Conservation (phyloP, 2,329 filamentous ascomycete species). For the Parasarocladium wereldwijsianum region DNA sequence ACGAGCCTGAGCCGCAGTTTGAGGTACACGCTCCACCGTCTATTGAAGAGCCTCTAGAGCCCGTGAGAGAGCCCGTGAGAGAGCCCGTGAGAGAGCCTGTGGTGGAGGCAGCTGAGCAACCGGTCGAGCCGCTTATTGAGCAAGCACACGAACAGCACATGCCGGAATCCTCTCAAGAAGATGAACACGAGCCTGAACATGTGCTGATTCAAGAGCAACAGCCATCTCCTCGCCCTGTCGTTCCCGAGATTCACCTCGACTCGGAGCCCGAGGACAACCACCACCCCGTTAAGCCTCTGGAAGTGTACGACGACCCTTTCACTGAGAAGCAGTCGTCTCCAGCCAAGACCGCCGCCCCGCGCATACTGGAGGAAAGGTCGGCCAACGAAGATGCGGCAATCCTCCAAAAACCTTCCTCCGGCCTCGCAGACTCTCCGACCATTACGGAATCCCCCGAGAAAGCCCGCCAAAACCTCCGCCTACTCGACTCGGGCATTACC, state of each 20-base stretch:
- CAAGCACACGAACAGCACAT: constrained; percentile 15
- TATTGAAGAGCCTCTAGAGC: constrained; percentile 2
- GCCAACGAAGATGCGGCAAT: constrained; percentile 38
- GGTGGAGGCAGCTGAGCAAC: constrained; percentile 6
- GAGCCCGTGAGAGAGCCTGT: constrained; percentile 5
- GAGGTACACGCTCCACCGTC: constrained; percentile 3
- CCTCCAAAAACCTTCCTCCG: constrained; percentile 9
- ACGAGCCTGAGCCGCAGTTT: background rate
- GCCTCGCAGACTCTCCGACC: constrained; percentile 10
- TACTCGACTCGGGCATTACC: constrained; percentile 60
- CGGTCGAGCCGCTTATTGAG: constrained; percentile 25
- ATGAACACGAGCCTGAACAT: background rate
- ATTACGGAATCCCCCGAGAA: constrained; percentile 31
- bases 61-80: constrained; percentile 5
- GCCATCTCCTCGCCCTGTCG: constrained; percentile 6
- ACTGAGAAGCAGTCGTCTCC: constrained; percentile 28
- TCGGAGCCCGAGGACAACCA: constrained; percentile 7
- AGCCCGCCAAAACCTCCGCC: constrained; percentile 39
- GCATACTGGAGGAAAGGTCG: constrained; percentile 44
- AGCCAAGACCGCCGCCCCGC: constrained; percentile 26
- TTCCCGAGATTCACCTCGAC: constrained; percentile 6
- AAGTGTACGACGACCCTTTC: constrained; percentile 51
- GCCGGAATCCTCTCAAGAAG: background rate
- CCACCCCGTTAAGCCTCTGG: constrained; percentile 23
- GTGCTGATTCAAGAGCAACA: background rate